Base-by-base conservation (phyloP, 2,329 filamentous ascomycete species). In the Fusarium globosum region DNA sequence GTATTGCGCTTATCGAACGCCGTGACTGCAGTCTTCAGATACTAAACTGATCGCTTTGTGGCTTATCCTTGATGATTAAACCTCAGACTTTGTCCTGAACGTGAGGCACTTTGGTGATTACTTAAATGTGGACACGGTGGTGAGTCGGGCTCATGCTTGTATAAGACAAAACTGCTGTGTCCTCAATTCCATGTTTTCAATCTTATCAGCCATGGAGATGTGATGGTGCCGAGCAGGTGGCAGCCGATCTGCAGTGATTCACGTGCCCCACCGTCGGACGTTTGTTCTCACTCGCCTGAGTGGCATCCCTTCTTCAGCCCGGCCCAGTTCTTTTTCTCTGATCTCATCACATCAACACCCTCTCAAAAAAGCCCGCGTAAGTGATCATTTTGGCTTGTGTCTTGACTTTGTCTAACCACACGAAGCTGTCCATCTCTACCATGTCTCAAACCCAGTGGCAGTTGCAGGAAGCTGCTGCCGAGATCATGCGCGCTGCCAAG, bases 361-460 rank as follows among this genome's bases (percentile, higher is more conserved):
- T 26, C 23, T 13, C 16, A 26, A 26, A 9, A 7, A 4, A 7
- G 2, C 16, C 42, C 0, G 11, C 4, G 16, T 26, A 45, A 26
- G 23, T 45, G 12, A 26, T 26, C 0, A 26, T 9, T 4, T 5
- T 16, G 1, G 7, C 16, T 13, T 11, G 2, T 4, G 7, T 26
- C 23, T 20, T 45, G 1, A 8, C 42, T 45, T 4, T 26, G 18
- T 20, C 42, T 45, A 14, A 43, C 1, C 15, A 12, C 18, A 10
- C 18, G n/a, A 43, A 18, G n/a, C 41, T 23, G 4, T 1, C n/a
- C 41, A 43, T 43, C 41, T 5, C 10, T 10, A 43, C 6, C 41
- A 43, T 23, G n/a, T 12, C n/a, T 16, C 41, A 43, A 43, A 0
- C 10, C 23, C 10, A 4, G 23, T 33, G 3, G 13, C 33, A 4